phyloP scores from a whole-genome alignment of 805 yeast genomes.

The Vanderwaltozyma verrucispora region DNA sequence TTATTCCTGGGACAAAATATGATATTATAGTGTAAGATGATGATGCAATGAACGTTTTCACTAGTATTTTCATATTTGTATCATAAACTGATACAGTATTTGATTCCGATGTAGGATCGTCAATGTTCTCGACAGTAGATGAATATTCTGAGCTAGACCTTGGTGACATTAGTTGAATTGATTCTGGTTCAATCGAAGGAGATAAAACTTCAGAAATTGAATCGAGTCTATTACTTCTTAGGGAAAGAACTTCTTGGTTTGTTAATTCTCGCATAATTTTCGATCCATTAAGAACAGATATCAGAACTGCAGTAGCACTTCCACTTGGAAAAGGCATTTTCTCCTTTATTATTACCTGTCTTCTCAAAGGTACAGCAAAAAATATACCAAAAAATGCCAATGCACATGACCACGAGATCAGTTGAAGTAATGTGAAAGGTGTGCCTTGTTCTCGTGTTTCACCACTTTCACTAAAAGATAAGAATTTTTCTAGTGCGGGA shows the following conservation, averaged over 20 bases:
- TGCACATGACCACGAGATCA: constrained; percentile 76
- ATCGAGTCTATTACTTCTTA: constrained; percentile 19
- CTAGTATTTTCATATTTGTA: constrained; percentile 50
- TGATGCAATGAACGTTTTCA: constrained; percentile 54
- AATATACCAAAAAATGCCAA: constrained; percentile 92
- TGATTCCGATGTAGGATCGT: background rate
- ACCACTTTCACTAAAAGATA: constrained; percentile 72
- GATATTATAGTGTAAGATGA: constrained; percentile 62
- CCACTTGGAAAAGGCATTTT: constrained; percentile 92
- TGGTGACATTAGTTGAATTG: background rate
- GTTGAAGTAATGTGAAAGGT: constrained; percentile 36
- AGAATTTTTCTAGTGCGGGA: constrained; percentile 88
- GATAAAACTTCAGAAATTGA: constrained; percentile 21
- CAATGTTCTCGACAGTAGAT: constrained; percentile 12
- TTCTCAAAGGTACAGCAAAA: constrained; percentile 81
- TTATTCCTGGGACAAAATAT: constrained; percentile 62
- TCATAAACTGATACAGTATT: constrained; percentile 26
- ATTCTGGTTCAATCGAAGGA: constrained; percentile 8
- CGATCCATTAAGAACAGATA: constrained; percentile 75
- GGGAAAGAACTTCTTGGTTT: constrained; percentile 27
- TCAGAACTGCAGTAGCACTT: constrained; percentile 88
- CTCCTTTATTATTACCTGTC: constrained; percentile 79
- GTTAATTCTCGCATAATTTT: constrained; percentile 33
- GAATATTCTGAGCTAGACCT: constrained; percentile 5
- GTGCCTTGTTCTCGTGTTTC: constrained; percentile 23